A percentile compares a stretch with the other conserved stretches of the same genome.
Conservation (phyloP, 2,329 filamentous ascomycete genomes). For the Nigrospora sphaerica region DNA sequence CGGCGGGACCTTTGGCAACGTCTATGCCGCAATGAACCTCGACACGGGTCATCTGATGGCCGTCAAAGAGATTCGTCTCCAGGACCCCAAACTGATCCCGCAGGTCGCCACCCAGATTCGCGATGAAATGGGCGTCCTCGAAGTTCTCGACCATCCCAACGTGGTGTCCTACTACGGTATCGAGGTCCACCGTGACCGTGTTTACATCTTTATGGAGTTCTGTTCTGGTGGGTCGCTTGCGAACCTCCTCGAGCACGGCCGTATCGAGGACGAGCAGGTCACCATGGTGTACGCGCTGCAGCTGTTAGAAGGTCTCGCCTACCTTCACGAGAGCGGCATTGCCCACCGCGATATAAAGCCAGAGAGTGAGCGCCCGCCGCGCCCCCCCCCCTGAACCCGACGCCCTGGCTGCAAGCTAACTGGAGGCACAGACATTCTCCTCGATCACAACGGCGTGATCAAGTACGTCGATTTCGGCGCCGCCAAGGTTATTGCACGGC, state of each 20-base stretch:
- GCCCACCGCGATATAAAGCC: conserved; percentile 97
- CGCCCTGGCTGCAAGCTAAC: conserved; percentile 12
- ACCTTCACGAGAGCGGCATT: conserved; percentile 86
- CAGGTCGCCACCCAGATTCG: conserved; percentile 89
- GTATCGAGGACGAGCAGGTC: conserved; percentile 95
- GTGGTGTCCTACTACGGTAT: conserved; percentile 97
- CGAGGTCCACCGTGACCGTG: conserved; percentile 94
- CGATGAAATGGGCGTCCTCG: conserved; percentile 94
- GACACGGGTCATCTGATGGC: conserved; percentile 97
- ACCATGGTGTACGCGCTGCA: conserved; percentile 96
- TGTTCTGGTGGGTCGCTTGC: conserved; percentile 93
- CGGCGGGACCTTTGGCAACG: conserved; percentile 92
- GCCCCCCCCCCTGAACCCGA: background rate
- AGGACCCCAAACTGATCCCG: conserved; percentile 93
- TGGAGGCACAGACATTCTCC: conserved; percentile 65
- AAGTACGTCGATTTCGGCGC: conserved; percentile 99
- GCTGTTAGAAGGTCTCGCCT: conserved; percentile 86
- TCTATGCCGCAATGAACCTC: conserved; percentile 95
- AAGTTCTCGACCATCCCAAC: conserved; percentile 94
- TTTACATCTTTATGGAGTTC: conserved; percentile 99
- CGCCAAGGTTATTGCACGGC: conserved; percentile 90
- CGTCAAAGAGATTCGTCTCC: conserved; percentile 94
- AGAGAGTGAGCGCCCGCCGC: conserved; percentile 61
- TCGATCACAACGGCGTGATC: conserved; percentile 96
- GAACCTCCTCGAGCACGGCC: conserved; percentile 83